Base-by-base conservation (phyloP, 2,329 filamentous ascomycete genomes). In the Diaporthe vaccinii region DNA sequence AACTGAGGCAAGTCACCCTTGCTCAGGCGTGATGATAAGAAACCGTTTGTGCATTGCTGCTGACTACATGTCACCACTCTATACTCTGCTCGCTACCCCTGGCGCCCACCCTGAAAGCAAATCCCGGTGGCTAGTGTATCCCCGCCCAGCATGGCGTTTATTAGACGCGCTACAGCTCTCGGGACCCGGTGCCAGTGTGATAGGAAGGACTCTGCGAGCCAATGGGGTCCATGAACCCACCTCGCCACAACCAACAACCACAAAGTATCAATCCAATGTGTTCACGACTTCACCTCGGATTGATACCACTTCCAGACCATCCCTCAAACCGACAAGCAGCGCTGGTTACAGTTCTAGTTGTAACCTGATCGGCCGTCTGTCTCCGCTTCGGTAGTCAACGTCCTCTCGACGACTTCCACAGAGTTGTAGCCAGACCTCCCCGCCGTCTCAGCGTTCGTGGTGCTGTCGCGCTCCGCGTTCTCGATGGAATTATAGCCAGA, bases 341-440 rank as follows among this genome's bases (percentile, higher is more conserved):
- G 7, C 12, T 4, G 14, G 1, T 53, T 51, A 6, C n/a, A 46
- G 14, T 8, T 53, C 31, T 53, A 68, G 31, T 68, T 53, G 62
- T 68, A 68, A 14, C 61, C 61, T 22, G 61, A 65, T 12, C 61
- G 61, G 39, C 61, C 41, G 36, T 44, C 36, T 31, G 59, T 62
- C n/a, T 62, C 59, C 39, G 59, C 39, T n/a, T 62, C 15, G 15
- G 59, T 44, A 15, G 36, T 31, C 39, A 25, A n/a, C 14, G 25
- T 31, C n/a, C 39, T 44, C 25, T 62, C 59, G 12, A 31, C n/a
- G 15, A 31, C 6, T 20, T 41, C 39, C 25, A 65, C 25, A 14
- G 59, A 65, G 41, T 65, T 34, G 25, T 46, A 65, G 5, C 58
- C 58, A 41, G 31, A 25, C 22, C 58, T 14, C 12, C 58, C 58